Conservation (phyloP, 352 stramenopile species). For the Pythium chondricola region DNA sequence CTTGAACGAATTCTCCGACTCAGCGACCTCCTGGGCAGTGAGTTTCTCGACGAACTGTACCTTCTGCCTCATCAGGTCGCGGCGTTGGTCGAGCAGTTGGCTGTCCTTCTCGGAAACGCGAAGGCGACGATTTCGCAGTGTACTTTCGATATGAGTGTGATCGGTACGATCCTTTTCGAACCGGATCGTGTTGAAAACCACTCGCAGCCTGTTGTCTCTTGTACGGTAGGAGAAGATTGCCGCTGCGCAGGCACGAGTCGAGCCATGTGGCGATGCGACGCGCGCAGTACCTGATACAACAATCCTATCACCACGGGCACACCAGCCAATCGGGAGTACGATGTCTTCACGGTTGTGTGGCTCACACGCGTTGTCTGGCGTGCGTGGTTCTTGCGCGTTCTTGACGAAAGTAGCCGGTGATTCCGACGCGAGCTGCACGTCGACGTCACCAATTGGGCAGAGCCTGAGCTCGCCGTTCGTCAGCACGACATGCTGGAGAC, state of each 20-base stretch:
- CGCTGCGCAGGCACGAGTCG: no score
- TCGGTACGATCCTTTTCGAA: conserved; percentile 18
- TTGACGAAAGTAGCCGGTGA: no score
- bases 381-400: no score
- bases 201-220: conserved; percentile 5
- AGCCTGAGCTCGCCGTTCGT: not conserved
- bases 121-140: conserved; percentile 15
- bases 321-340: no score
- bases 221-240: conserved; percentile 10
- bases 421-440: conserved; percentile 7
- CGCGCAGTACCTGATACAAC: no score
- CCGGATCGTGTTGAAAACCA: conserved; percentile 6
- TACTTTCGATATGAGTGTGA: conserved; percentile 25
- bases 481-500: not conserved
- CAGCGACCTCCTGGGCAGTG: conserved; percentile 19
- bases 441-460: no score
- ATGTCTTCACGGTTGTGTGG: no score
- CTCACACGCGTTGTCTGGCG: no score
- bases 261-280: no score
- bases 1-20: conserved; percentile 35
- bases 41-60: conserved; percentile 16
- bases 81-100: conserved; percentile 24
- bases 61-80: conserved; percentile 28
- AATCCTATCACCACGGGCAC: no score
- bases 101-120: conserved; percentile 7